Base-by-base conservation (phyloP, 345 rosid species). In the Eucalyptus leucophloia region DNA sequence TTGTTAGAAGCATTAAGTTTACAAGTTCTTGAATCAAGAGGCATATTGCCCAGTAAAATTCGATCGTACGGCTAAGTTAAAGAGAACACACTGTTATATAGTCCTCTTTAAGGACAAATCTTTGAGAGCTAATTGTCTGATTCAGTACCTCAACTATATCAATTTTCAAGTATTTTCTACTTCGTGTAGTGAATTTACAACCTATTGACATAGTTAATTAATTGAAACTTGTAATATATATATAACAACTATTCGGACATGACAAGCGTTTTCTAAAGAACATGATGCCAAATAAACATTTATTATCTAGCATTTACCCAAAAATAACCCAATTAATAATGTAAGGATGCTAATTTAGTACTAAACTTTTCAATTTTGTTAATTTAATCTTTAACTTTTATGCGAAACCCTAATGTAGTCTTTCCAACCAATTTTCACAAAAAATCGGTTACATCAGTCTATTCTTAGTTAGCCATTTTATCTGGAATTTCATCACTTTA, bases 381-480 rank as follows among this genome's bases (percentile, higher is more conserved):
- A 24, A 58, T 58, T 58, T 12, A 10, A 26, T 58, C 15, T 24
- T 11, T 24, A 58, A 58, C 2, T 9, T 26, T 58, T 58, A 58
- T 6, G 2, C 0, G 3, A 5, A 58, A 58, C 0, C 28, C 12
- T 0, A 11, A 26, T 26, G 0, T 58, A 24, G 6, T 58, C 65
- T 9, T 58, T 58, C 28, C 6, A 0, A 23, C 0, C 65, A 58
- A 58, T 58, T 58, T 58, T 58, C 14, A 58, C 65, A 4, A 11
- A 24, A 58, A 58, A 54, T 54, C 11, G 0, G 1, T 54, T 8
- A 54, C 0, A 23, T 54, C 2, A 23, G 11, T 54, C 58, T 54
- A 54, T 19, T 54, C 58, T 54, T 54, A 19, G 58, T 54, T 2
- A 0, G 26, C 5, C 24, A 19, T 54, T 1, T 54, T 54, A 54